phyloP scores from a whole-genome alignment of 805 yeast species.

The Wickerhamomyces chambardii region DNA sequence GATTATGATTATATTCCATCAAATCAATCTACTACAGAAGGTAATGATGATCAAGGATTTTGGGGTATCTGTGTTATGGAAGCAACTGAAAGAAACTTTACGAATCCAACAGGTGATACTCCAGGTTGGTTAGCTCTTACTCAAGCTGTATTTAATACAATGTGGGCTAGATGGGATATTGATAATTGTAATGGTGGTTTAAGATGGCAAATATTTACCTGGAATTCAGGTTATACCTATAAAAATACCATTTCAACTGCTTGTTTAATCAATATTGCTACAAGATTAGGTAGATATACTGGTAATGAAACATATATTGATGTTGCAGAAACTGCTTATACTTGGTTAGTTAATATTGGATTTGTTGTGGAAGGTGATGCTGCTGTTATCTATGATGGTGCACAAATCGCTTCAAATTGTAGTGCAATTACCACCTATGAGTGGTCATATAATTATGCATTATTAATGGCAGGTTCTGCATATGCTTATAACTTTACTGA shows the following conservation, averaged over 20 bases:
- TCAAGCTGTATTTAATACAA: slow-evolving; percentile 57
- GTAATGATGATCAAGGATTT: slow-evolving; percentile 70
- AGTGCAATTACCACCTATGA: slow-evolving; percentile 35
- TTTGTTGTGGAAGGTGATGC: slow-evolving; percentile 29
- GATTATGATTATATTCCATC: slow-evolving; percentile 51
- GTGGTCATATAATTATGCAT: slow-evolving; percentile 70
- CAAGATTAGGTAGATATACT: slow-evolving; percentile 55
- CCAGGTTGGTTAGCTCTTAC: slow-evolving; percentile 52
- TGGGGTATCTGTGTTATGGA: slow-evolving; percentile 64
- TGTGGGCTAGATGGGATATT: slow-evolving; percentile 55
- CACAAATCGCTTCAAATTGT: slow-evolving; percentile 39
- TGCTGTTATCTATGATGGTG: slow-evolving; percentile 48
- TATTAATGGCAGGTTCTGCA: slow-evolving; percentile 60
- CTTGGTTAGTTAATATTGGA: slow-evolving; percentile 45
- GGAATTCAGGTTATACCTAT: slow-evolving; percentile 63
- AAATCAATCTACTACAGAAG: slow-evolving; percentile 59
- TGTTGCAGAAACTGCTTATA: slow-evolving; percentile 44
- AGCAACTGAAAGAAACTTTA: slow-evolving; percentile 55
- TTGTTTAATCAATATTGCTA: slow-evolving; percentile 52
- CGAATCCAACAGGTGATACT: slow-evolving; percentile 35
- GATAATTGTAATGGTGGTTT: slow-evolving; percentile 52
- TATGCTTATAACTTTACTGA: slow-evolving; percentile 56
- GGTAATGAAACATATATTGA: slow-evolving; percentile 45
- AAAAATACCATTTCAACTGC: slow-evolving; percentile 60
- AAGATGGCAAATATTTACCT: slow-evolving; percentile 66